phyloP scores from a whole-genome alignment of 2,329 filamentous ascomycete genomes.

The Venturia oleaginea region DNA sequence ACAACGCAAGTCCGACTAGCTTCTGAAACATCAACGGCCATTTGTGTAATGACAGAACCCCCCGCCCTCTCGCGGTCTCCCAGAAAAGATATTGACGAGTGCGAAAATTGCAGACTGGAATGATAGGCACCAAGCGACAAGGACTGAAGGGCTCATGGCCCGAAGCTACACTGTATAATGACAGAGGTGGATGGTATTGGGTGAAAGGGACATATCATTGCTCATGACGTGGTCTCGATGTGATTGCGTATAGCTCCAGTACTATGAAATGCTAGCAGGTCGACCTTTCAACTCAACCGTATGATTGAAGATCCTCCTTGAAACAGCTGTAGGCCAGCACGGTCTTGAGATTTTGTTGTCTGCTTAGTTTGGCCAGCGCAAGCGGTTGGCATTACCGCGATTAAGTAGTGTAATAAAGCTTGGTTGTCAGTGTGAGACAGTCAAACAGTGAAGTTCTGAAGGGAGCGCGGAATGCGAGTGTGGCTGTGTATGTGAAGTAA shows the following conservation, averaged over 20 bases:
- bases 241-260: neutral
- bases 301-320: neutral
- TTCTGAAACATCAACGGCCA: neutral
- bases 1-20: neutral
- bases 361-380: neutral
- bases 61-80: neutral
- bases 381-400: neutral
- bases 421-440: too few relatives aligned
- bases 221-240: neutral
- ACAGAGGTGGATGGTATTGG: neutral
- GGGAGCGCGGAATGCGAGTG: neutral
- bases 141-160: too few relatives aligned
- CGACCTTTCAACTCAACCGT: neutral
- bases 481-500: neutral
- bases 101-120: neutral
- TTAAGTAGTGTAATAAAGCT: too few relatives aligned
- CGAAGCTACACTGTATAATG: neutral
- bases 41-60: neutral
- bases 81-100: neutral
- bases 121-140: neutral
- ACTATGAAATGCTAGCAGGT: neutral
- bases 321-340: neutral
- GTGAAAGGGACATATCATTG: neutral
- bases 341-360: neutral
- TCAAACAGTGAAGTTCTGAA: neutral